Evolutionary conservation across 148 eudicot genomes (phyloP).

Genomic region (Selenicereus undatus): DNA sequence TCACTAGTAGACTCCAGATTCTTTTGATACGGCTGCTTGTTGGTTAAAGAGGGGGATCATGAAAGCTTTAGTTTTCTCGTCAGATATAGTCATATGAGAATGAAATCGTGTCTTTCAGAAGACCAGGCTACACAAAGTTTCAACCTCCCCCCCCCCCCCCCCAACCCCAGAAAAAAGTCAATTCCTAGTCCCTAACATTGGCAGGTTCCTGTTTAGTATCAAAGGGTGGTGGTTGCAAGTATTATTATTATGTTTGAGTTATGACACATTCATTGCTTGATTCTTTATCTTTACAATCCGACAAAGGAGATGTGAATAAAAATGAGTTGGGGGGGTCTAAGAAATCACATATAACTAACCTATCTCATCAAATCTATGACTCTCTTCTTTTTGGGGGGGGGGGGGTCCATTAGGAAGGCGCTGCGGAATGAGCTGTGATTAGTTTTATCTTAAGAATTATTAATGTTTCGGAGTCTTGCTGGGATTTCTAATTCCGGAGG

Average conservation of each 20-base stretch:
- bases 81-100: slow-evolving; percentile 8
- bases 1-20: slow-evolving; percentile 1
- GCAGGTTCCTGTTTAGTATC: slow-evolving; percentile 22
- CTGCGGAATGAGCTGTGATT: slow-evolving; percentile 13
- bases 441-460: slow-evolving; percentile 13
- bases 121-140: slow-evolving; percentile 12
- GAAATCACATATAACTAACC: slow-evolving; percentile 10
- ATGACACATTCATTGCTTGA: slow-evolving; percentile 21
- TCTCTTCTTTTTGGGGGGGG: slow-evolving; percentile 1
- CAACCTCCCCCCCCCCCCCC: neutral
- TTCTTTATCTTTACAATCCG: slow-evolving; percentile 22
- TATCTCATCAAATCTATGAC: neutral
- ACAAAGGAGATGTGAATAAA: slow-evolving; percentile 14
- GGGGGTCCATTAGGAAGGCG: slow-evolving; percentile 7
- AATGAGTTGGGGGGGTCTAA: neutral
- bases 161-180: slow-evolving; percentile 27
- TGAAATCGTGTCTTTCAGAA: slow-evolving; percentile 9
- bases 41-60: slow-evolving; percentile 3
- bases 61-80: neutral
- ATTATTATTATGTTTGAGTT: neutral
- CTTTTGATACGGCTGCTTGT: slow-evolving; percentile 3
- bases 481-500: neutral
- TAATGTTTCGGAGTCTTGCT: neutral
- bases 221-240: slow-evolving; percentile 20
- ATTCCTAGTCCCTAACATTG: slow-evolving; percentile 30